A percentile compares a stretch with the other conserved stretches of the same genome.
Conservation (phyloP, 768 basidiomycete genomes). For the Boletus coccyginus region DNA sequence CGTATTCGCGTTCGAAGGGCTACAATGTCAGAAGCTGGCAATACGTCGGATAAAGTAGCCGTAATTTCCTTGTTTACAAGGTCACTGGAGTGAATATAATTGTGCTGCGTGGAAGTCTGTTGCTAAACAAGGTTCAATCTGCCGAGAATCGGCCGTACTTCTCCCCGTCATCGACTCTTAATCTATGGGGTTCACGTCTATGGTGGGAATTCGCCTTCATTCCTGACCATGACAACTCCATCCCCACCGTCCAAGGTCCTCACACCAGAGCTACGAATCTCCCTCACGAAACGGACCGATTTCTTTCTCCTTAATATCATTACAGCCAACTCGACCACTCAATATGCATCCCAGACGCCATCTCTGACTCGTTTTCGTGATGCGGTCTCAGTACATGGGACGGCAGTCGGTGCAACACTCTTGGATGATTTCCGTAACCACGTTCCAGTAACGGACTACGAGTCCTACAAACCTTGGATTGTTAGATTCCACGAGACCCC, state of each 20-base stretch:
- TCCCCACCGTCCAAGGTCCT: neutral
- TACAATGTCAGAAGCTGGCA: no score
- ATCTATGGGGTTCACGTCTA: neutral
- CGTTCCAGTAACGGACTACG: slow-evolving; percentile 15
- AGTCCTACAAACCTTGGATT: slow-evolving; percentile 10
- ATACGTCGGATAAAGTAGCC: no score
- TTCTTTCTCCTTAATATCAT: slow-evolving; percentile 5
- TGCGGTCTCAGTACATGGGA: neutral
- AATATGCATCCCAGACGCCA: slow-evolving; percentile 5
- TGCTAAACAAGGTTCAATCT: no score
- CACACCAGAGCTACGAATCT: slow-evolving; percentile 1
- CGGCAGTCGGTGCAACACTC: neutral
- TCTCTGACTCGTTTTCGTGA: slow-evolving; percentile 6
- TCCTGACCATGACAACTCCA: neutral
- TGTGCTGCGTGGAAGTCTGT: no score
- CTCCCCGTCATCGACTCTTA: no score
- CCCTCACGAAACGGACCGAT: neutral
- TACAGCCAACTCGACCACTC: neutral
- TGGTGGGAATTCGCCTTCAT: neutral
- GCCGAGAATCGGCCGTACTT: no score
- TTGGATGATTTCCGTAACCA: slow-evolving; percentile 3
- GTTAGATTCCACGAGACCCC: slow-evolving; percentile 5
- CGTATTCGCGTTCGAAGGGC: no score
- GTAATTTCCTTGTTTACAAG: no score
- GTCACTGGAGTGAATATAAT: no score